Conservation (phyloP, 2,329 filamentous ascomycete species). For the Colletotrichum brevisporum region DNA sequence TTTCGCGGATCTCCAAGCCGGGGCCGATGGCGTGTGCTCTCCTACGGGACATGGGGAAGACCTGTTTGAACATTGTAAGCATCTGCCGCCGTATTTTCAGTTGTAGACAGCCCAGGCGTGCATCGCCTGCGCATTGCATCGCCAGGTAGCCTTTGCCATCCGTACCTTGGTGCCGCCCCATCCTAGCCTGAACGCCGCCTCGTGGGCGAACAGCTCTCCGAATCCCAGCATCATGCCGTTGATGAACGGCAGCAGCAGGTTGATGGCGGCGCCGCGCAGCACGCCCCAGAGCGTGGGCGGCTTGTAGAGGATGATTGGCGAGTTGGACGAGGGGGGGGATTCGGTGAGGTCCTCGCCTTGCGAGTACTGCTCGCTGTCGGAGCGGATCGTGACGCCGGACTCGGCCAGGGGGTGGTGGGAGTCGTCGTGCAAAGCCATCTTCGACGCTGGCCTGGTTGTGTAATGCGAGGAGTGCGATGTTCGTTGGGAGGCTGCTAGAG, state of each 20-base stretch:
- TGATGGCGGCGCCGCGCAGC: conserved; percentile 91
- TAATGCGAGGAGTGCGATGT: neutral
- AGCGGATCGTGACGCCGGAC: conserved; percentile 83
- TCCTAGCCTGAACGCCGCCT: conserved; percentile 91
- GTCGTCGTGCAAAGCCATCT: conserved; percentile 68
- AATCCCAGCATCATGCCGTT: conserved; percentile 99
- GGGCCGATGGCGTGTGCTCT: conserved; percentile 79
- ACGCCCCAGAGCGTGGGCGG: conserved; percentile 91
- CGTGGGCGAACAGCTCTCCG: conserved; percentile 95
- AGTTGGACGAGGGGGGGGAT: conserved; percentile 73
- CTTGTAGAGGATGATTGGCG: conserved; percentile 86
- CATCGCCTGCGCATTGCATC: neutral
- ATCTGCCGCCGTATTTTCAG: neutral
- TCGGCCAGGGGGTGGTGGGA: conserved; percentile 69
- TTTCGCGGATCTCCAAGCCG: conserved; percentile 84
- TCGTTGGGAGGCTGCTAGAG: neutral
- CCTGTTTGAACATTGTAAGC: conserved; percentile 51
- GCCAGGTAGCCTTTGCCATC: conserved; percentile 48
- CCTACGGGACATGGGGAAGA: conserved; percentile 73
- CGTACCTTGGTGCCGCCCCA: conserved; percentile 95
- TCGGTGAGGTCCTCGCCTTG: conserved; percentile 73
- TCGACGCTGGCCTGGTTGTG: conserved; percentile 27
- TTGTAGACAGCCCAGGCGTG: neutral
- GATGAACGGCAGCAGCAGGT: conserved; percentile 93
- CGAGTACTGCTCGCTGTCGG: conserved; percentile 88